phyloP scores from a whole-genome alignment of 2,329 filamentous ascomycete species.

The Sphaerostilbella broomeana region DNA sequence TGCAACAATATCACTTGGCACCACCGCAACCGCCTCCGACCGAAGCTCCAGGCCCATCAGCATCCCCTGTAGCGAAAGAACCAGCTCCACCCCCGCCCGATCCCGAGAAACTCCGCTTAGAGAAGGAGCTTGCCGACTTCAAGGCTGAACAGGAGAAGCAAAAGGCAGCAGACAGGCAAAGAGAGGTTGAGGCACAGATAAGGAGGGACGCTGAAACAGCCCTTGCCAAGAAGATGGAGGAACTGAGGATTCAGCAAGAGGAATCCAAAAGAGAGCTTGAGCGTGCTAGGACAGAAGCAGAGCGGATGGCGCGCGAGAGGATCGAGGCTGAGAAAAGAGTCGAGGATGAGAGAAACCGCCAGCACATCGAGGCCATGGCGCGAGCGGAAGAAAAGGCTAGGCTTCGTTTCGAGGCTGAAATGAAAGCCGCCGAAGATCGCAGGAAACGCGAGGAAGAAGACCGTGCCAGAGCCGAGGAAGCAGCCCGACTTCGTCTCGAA shows the following conservation, averaged over 20 bases:
- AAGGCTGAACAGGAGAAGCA: slow-evolving; percentile 40
- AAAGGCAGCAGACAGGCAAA: slow-evolving; percentile 39
- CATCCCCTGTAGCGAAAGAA: slow-evolving; percentile 31
- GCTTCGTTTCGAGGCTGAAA: slow-evolving; percentile 33
- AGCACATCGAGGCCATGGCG: slow-evolving; percentile 29
- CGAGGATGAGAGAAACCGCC: slow-evolving; percentile 39
- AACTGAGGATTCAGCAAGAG: slow-evolving; percentile 36
- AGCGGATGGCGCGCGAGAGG: slow-evolving; percentile 37
- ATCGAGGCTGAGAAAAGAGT: slow-evolving; percentile 39
- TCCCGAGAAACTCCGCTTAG: slow-evolving; percentile 54
- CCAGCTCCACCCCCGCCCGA: slow-evolving; percentile 33
- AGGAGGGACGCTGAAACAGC: slow-evolving; percentile 41
- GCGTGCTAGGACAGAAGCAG: slow-evolving; percentile 39
- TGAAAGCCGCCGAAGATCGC: slow-evolving; percentile 38
- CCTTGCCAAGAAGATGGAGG: slow-evolving; percentile 36
- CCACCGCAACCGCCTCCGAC: slow-evolving; percentile 38
- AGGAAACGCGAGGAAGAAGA: slow-evolving; percentile 35
- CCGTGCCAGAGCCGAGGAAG: slow-evolving; percentile 39
- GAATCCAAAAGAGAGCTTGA: slow-evolving; percentile 43
- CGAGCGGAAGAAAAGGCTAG: slow-evolving; percentile 33
- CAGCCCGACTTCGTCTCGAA: slow-evolving; percentile 36
- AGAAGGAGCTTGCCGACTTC: slow-evolving; percentile 50
- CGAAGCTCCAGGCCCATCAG: slow-evolving; percentile 32
- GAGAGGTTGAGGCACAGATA: slow-evolving; percentile 38
- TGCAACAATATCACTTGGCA: slow-evolving; percentile 37